Evolutionary conservation across 768 basidiomycete species (phyloP).

Genomic region (Fibroporia radiculosa): DNA sequence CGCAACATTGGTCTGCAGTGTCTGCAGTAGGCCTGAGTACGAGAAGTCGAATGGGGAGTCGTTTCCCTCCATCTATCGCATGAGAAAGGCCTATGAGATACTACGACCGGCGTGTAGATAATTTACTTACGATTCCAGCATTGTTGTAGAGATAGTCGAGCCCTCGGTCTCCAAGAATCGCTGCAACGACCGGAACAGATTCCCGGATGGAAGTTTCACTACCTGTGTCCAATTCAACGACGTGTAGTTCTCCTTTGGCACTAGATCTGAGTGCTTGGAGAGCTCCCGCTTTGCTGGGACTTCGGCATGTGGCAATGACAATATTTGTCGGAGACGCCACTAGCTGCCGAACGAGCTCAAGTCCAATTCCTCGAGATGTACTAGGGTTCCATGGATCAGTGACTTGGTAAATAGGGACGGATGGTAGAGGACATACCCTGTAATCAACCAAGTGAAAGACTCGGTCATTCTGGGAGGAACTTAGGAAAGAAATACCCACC

Average conservation of each 20-base stretch:
- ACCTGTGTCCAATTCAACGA: conserved; percentile 26
- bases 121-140: conserved; percentile 26
- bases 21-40: not conserved
- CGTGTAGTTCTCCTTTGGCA: conserved; percentile 24
- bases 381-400: no score
- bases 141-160: conserved; percentile 35
- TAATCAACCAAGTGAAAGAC: no score
- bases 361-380: conserved; percentile 24
- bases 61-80: conserved; percentile 4
- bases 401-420: no score
- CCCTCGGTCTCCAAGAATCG: conserved; percentile 21
- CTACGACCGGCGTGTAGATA: not conserved
- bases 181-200: conserved; percentile 18
- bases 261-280: conserved; percentile 16
- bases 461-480: no score
- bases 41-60: conserved; percentile 24
- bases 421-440: no score
- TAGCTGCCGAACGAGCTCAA: conserved; percentile 21
- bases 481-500: no score
- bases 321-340: conserved; percentile 14
- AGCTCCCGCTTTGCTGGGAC: conserved; percentile 15
- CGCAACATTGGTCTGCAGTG: conserved; percentile 2
- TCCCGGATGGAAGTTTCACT: conserved; percentile 20
- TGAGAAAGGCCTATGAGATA: conserved; percentile 7
- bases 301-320: conserved; percentile 26